phyloP scores from a whole-genome alignment of 192 early-diverging fungal genomes.

The Rhizoclosmatium globosum region DNA sequence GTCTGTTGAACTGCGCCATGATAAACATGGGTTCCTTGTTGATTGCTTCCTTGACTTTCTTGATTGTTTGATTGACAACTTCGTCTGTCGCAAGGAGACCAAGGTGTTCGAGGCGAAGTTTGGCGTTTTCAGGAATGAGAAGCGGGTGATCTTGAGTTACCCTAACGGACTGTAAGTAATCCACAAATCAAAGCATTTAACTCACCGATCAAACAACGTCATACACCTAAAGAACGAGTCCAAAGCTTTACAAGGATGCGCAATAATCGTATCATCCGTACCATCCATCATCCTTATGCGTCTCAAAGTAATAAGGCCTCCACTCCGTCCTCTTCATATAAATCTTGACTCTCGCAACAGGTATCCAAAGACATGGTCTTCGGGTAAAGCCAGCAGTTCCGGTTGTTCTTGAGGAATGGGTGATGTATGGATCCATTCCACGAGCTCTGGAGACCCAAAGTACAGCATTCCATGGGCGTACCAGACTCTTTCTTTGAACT shows the following conservation, averaged over 20 bases:
- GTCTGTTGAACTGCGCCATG: too few relatives aligned
- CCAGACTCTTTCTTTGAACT: too few relatives aligned
- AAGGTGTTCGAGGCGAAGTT: too few relatives aligned
- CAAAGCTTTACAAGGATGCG: not conserved
- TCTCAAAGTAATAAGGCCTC: not conserved
- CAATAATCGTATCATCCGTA: not conserved
- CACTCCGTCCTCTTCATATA: not conserved
- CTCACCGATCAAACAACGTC: not conserved
- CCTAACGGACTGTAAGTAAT: too few relatives aligned
- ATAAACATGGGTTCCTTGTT: too few relatives aligned
- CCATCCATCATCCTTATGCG: not conserved
- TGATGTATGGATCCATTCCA: not conserved
- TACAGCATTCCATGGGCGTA: slow-evolving; percentile 13
- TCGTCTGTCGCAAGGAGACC: too few relatives aligned
- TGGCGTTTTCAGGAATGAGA: too few relatives aligned
- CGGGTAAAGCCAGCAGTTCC: not conserved
- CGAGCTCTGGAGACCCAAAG: not conserved
- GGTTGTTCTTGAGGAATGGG: not conserved
- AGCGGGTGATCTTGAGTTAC: too few relatives aligned
- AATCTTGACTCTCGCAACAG: not conserved
- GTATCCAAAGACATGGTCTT: not conserved
- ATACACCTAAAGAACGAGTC: not conserved
- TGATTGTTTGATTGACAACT: too few relatives aligned
- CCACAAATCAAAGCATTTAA: too few relatives aligned
- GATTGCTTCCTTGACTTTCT: too few relatives aligned